These are phyloP conservation scores for Eustoma russellianum DNA, from an alignment of 257 asterid species.

Conservation along the genomic window DNA sequence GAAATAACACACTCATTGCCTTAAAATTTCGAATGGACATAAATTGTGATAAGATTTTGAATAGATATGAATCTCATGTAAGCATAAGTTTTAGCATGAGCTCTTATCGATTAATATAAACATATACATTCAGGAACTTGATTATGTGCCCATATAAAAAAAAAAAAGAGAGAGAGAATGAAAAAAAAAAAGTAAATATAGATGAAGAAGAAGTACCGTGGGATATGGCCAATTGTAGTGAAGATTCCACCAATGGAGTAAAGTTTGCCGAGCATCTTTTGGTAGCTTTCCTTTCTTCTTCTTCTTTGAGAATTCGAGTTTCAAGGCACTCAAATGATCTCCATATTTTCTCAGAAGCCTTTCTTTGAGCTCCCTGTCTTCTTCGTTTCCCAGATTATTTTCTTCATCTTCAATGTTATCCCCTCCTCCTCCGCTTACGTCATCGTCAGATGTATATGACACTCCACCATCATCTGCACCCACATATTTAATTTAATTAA, in stretches of 20 bases:
- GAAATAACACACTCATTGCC: no score
- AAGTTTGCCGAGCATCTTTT: conserved; percentile 53
- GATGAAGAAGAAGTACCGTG: conserved; percentile 29
- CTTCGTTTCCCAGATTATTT: conserved; percentile 19
- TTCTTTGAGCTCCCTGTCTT: conserved; percentile 61
- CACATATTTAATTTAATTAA: neutral
- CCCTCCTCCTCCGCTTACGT: conserved; percentile 52
- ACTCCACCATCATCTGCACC: conserved; percentile 40
- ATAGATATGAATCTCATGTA: no score
- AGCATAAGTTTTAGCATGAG: no score
- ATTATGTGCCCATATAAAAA: neutral
- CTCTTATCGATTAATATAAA: no score
- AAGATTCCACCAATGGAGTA: conserved; percentile 79
- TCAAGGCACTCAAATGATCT: conserved; percentile 47
- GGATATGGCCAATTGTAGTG: conserved; percentile 94
- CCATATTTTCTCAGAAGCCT: conserved; percentile 53
- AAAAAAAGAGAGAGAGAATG: neutral
- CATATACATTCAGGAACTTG: no score
- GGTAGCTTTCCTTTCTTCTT: conserved; percentile 86
- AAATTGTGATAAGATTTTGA: no score
- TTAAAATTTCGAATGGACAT: no score
- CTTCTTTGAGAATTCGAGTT: conserved; percentile 68
- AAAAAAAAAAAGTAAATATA: conserved; percentile 2
- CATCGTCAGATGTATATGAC: conserved; percentile 55
- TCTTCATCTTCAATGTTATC: conserved; percentile 28